Evolutionary conservation across 2,329 filamentous ascomycete genomes (phyloP).

Genomic region (Pseudocercospora musae): DNA sequence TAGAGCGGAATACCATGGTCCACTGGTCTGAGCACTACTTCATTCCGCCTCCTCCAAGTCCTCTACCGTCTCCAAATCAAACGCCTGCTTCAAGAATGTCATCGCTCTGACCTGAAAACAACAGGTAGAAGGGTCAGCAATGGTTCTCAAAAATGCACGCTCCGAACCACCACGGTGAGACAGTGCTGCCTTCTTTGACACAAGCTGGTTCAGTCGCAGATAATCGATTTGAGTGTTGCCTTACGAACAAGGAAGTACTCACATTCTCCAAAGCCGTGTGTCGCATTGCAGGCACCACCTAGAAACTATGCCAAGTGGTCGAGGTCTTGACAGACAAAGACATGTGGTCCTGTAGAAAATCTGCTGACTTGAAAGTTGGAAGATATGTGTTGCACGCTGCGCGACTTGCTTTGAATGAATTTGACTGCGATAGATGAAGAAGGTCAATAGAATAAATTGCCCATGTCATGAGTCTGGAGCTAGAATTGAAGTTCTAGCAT

Average conservation of each 20-base stretch:
- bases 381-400: neutral
- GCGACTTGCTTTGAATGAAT: neutral
- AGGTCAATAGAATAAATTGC: no score
- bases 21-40: constrained; percentile 32
- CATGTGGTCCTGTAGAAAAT: neutral
- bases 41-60: neutral
- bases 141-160: no score
- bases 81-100: neutral
- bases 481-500: no score
- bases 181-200: no score
- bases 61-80: neutral
- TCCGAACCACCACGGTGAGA: no score
- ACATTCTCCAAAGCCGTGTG: neutral
- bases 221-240: no score
- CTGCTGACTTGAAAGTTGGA: no score
- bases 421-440: no score
- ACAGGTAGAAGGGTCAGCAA: no score
- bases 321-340: neutral
- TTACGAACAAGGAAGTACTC: no score
- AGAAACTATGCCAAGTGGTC: neutral
- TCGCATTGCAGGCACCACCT: neutral
- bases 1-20: constrained; percentile 43
- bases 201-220: no score
- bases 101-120: neutral
- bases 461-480: no score